Evolutionary conservation across 441 rosid genomes (phyloP), one percentile per base, ranked within the genome.

Genomic region (Populus trichocarpa): DNA sequence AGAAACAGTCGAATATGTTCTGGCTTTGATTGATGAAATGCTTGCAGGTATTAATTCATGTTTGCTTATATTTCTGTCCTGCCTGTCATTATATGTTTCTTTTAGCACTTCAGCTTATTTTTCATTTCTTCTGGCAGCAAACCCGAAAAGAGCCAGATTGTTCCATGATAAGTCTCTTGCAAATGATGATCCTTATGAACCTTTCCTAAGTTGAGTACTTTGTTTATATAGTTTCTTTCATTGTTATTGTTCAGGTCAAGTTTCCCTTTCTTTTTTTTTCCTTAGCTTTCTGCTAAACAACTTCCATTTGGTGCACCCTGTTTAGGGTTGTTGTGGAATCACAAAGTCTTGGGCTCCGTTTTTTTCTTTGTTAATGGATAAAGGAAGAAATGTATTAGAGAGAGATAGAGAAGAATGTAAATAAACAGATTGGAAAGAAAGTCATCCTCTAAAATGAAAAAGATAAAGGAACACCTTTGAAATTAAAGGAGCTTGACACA

Each of bases 1-100:
- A 85, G 99, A 97, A 81, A 97, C 98, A 1, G 96, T 97, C 71
- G 99, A 97, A 84, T 95, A 97, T 95, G 96, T 97, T 77, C 86
- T 97, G 85, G 97, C 97, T 78, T 87, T 95, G 83, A 85, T 93
- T 84, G 98, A 93, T 87, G 97, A 97, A 83, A 89, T 97, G 96
- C 92, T 97, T 67, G 79, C 94, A 81, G 99, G 99, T 93, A 86
- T 38, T 14, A 65, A 65, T 40, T 40, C 50, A 40, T 77, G 80
- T 63, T 18, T 35, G 67, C 68, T 76, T 61, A 3, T 14, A n/a
- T 26, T 76, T 12, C 69, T 63, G 10, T 8, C 23, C 14, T 67
- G 71, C 50, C 40, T 50, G 32, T 14, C 4, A 20, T 8, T 50
- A 5, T 13, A 20, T 72, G 25, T 57, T 13, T 42, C 10, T 35